Percentiles rank a stretch among this genome's conserved stretches.
These are phyloP conservation scores for Talaromyces sp. DNA, from an alignment of 2,329 filamentous ascomycete species.

Conservation along the genomic window DNA sequence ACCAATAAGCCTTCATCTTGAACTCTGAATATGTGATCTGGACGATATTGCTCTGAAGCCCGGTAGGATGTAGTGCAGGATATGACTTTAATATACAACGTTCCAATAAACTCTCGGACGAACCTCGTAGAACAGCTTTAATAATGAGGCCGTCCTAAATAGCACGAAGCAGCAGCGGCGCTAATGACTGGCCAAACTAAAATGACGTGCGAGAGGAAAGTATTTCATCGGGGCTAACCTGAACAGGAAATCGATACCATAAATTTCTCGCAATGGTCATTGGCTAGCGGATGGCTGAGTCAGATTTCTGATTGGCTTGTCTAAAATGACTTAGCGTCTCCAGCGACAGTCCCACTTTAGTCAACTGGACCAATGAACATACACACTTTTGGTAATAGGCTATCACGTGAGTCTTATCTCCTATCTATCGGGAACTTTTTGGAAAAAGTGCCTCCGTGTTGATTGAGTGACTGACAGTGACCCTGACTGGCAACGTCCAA, in stretches of 20 bases:
- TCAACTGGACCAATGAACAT: not conserved
- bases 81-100: too few relatives aligned
- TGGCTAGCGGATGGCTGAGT: not conserved
- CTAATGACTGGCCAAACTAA: constrained; percentile 1
- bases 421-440: constrained; percentile 3
- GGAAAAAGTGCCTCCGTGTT: not conserved
- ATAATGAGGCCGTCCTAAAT: not conserved
- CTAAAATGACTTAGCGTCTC: not conserved
- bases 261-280: not conserved
- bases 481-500: not conserved
- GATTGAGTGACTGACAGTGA: not conserved
- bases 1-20: constrained; percentile 69
- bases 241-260: not conserved
- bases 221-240: not conserved
- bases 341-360: not conserved
- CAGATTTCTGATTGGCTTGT: not conserved
- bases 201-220: constrained; percentile 10
- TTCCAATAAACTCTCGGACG: not conserved
- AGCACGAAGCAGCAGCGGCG: not conserved
- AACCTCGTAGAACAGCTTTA: not conserved
- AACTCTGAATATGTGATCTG: not conserved
- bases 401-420: constrained; percentile 8
- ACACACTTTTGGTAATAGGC: not conserved
- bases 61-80: too few relatives aligned
- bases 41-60: not conserved